A percentile compares a stretch with the other conserved stretches of the same genome.
These are phyloP conservation scores for Naegleria gruberi DNA, from an alignment of 208 protist genomes.

Conservation along the genomic window DNA sequence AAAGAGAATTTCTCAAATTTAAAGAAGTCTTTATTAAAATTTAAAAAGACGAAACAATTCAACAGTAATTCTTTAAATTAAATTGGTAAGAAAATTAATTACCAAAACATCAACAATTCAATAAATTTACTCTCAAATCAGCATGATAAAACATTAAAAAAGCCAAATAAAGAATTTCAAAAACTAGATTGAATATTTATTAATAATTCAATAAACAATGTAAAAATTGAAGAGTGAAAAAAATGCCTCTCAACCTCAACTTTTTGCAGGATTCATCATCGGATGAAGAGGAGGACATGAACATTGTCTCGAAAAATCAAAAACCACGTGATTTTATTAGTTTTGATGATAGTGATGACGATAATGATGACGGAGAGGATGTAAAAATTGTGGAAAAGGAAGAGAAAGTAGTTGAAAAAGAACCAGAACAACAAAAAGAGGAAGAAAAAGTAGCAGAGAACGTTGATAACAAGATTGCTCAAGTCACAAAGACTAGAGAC, in stretches of 20 bases:
- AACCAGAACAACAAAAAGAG: neutral
- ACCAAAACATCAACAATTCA: no score
- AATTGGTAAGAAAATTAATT: no score
- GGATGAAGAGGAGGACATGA: neutral
- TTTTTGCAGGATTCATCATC: neutral
- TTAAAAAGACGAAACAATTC: no score
- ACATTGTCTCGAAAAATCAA: no score
- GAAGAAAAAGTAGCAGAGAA: neutral
- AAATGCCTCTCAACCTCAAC: neutral
- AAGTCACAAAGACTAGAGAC: neutral
- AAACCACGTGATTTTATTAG: neutral
- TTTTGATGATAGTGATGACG: neutral
- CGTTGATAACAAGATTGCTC: neutral
- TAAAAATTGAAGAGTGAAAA: neutral
- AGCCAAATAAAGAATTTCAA: neutral
- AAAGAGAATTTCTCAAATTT: no score
- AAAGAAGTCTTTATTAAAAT: no score
- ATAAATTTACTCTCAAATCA: no score
- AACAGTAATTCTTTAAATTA: no score
- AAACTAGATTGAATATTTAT: neutral
- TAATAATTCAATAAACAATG: no score
- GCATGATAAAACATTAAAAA: no score
- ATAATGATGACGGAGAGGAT: neutral
- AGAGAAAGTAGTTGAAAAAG: neutral
- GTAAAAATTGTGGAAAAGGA: neutral